These are phyloP conservation scores for Shiraia sp. DNA, from an alignment of 2,329 filamentous ascomycete genomes.

Conservation along the genomic window DNA sequence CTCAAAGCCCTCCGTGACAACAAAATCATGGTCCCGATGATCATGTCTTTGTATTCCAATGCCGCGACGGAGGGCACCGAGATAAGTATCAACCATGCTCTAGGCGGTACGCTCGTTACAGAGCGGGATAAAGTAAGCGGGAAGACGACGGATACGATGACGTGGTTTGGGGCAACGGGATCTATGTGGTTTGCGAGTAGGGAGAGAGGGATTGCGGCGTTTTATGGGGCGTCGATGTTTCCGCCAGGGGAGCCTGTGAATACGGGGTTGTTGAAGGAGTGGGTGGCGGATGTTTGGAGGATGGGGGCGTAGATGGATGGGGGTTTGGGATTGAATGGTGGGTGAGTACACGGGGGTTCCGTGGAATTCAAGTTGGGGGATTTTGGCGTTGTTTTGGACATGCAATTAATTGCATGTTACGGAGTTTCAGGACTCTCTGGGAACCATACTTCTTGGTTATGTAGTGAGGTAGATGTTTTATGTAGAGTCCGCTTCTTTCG, in stretches of 20 bases:
- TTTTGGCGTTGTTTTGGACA: no score
- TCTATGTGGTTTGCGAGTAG: conserved; percentile 20
- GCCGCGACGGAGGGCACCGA: neutral
- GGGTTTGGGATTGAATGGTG: no score
- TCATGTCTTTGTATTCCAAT: conserved; percentile 15
- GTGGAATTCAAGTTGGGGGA: no score
- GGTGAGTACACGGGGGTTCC: no score
- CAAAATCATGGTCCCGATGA: conserved; percentile 6
- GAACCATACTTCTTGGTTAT: no score
- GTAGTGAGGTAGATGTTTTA: no score
- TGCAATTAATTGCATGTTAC: no score
- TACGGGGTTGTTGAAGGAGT: conserved; percentile 10
- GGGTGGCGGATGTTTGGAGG: conserved; percentile 16
- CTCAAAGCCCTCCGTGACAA: conserved; percentile 1
- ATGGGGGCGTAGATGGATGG: no score
- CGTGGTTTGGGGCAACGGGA: conserved; percentile 20
- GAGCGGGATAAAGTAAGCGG: conserved; percentile 10
- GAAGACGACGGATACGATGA: conserved; percentile 14
- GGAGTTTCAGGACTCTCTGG: no score
- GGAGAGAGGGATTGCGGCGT: conserved; percentile 14
- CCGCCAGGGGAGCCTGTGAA: conserved; percentile 12
- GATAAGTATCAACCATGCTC: conserved; percentile 13
- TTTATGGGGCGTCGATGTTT: conserved; percentile 16
- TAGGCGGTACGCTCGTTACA: conserved; percentile 17
- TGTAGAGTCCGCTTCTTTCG: no score